Evolutionary conservation across 352 stramenopile species (phyloP), one percentile per base, ranked within the genome.

Genomic region (Globisporangium abappressorium): DNA sequence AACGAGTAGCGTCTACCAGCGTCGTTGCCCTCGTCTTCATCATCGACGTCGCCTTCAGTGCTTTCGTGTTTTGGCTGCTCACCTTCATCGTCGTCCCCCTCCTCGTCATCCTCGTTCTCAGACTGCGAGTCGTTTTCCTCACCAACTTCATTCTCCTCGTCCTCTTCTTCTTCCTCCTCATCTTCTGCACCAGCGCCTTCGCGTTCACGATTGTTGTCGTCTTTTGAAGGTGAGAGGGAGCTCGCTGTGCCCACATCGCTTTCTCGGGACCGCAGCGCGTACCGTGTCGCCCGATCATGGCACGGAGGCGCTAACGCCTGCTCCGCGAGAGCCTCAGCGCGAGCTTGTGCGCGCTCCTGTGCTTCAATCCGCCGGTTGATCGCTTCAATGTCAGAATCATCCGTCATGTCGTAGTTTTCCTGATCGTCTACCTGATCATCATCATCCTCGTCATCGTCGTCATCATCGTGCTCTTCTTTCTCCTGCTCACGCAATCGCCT

Each of bases 191-290:
- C 49, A 46, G 33, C 56, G 5, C 49, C 34, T 24, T 20, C 20
- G n/a, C 20, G 56, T 62, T 14, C 59, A n/a, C 71, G 60, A 1
- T 65, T 26, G 5, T 64, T 70, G n/a, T 72, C 71, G 1, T 38
- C 34, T 34, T 67, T 74, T 36, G 79, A 61, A 53, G 79, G 78
- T 4, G 71, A 82, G 14, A 69, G 49, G 2, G 67, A 69, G 8
- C 73, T 66, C 51, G 75, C 74, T 1, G 61, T 69, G 1, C 62
- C 55, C 11, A 62, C 57, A 43, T 84, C 69, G 59, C 68, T 80
- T 30, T 87, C 77, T 26, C 80, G 74, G 4, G 77, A 88, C 14
- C 85, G 84, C 63, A 94, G 65, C 4, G 82, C 77, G 54, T 92
- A 94, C 18, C 82, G 79, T 5, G 77, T 76, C 9, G 76, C 70